phyloP scores from a whole-genome alignment of 2,329 filamentous ascomycete species.

The Colletotrichum costaricense region DNA sequence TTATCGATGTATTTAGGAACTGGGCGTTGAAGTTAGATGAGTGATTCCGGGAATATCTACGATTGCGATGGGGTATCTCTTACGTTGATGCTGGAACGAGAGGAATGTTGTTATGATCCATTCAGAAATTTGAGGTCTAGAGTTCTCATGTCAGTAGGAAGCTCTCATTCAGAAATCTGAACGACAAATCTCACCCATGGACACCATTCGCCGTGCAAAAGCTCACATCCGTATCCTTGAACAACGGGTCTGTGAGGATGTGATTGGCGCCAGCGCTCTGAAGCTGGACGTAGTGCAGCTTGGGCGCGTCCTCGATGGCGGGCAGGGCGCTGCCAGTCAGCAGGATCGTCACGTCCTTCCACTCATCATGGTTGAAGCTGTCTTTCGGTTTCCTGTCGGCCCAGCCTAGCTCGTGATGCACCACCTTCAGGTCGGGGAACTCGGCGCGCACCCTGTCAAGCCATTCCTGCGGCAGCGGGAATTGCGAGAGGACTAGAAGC shows the following conservation, averaged over 20 bases:
- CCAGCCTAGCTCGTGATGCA: conserved; percentile 44
- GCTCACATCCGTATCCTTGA: conserved; percentile 59
- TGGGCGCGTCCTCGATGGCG: conserved; percentile 53
- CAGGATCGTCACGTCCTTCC: conserved; percentile 61
- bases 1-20: conserved; percentile 58
- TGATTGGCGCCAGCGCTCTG: conserved; percentile 65
- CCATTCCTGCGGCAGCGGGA: conserved; percentile 45
- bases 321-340: conserved; percentile 57
- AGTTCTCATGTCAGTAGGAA: neutral
- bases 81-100: conserved; percentile 59
- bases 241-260: conserved; percentile 58
- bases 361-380: conserved; percentile 50
- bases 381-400: conserved; percentile 40
- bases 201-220: conserved; percentile 69
- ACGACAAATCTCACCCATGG: conserved; percentile 57
- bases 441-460: conserved; percentile 49
- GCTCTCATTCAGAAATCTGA: neutral
- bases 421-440: conserved; percentile 58
- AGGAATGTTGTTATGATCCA: conserved; percentile 66
- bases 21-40: conserved; percentile 35
- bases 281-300: conserved; percentile 65
- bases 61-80: conserved; percentile 37
- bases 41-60: neutral
- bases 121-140: conserved; percentile 66
- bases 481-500: conserved; percentile 54